These are phyloP conservation scores for Cylindrotheca fusiformis DNA, from an alignment of 108 stramenopile genomes.

Conservation along the genomic window DNA sequence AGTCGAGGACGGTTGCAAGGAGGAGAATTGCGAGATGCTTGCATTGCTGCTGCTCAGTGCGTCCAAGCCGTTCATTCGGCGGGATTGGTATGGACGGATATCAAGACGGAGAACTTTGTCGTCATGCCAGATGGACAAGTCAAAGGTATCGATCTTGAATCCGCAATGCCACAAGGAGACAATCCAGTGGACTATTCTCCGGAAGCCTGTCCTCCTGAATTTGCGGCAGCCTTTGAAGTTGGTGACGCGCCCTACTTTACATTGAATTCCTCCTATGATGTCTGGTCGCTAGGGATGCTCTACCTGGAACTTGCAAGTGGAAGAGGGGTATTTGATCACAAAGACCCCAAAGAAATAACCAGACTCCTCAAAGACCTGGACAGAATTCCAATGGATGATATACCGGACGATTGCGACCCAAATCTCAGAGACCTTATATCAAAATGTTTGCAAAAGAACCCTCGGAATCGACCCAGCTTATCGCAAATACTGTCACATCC, in stretches of 20 bases:
- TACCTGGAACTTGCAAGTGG: constrained; percentile 78
- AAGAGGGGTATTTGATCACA: constrained; percentile 69
- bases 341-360: constrained; percentile 68
- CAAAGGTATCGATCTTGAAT: constrained; percentile 88
- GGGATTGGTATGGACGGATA: constrained; percentile 85
- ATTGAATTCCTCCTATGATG: constrained; percentile 75
- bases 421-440: constrained; percentile 65
- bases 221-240: constrained; percentile 67
- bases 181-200: constrained; percentile 88
- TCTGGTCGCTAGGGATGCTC: constrained; percentile 87
- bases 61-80: constrained; percentile 71
- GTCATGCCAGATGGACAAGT: constrained; percentile 53
- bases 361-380: constrained; percentile 50
- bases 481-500: constrained; percentile 75
- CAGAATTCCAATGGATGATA: constrained; percentile 34
- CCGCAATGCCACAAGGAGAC: constrained; percentile 64
- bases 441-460: constrained; percentile 57
- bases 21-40: constrained; percentile 64
- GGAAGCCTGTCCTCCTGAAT: constrained; percentile 90
- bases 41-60: constrained; percentile 65
- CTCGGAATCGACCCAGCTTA: constrained; percentile 58
- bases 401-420: constrained; percentile 41
- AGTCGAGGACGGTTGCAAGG: constrained; percentile 48
- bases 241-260: constrained; percentile 74
- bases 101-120: constrained; percentile 90